Conservation (phyloP, 2,329 filamentous ascomycete species). For the Pseudogymnoascus sp. region DNA sequence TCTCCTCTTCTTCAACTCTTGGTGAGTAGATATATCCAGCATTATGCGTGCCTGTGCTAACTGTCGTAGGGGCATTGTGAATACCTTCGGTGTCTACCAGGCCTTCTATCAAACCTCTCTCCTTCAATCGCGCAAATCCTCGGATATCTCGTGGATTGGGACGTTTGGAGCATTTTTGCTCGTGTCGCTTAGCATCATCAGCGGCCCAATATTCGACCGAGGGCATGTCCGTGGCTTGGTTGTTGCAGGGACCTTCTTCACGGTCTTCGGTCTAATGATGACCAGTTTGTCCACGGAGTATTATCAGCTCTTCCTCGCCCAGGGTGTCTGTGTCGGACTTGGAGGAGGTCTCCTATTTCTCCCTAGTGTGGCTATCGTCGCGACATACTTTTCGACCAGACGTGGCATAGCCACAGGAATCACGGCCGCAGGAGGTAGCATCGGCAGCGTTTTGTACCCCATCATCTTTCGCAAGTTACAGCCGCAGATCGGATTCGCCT, state of each 20-base stretch:
- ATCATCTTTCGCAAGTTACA: conserved; percentile 55
- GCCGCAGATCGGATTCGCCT: conserved; percentile 45
- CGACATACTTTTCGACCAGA: conserved; percentile 45
- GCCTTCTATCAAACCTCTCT: conserved; percentile 49
- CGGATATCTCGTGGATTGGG: conserved; percentile 55
- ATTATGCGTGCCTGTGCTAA: neutral
- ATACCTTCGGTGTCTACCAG: conserved; percentile 51
- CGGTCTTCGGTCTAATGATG: conserved; percentile 61
- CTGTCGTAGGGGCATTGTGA: conserved; percentile 45
- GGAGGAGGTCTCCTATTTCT: conserved; percentile 43
- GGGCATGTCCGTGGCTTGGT: conserved; percentile 54
- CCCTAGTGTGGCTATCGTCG: conserved; percentile 35
- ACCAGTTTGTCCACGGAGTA: conserved; percentile 45
- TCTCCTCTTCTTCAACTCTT: conserved; percentile 36
- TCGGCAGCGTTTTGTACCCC: conserved; percentile 53
- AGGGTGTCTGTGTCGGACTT: conserved; percentile 41
- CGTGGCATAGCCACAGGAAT: conserved; percentile 44
- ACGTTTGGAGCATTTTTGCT: conserved; percentile 53
- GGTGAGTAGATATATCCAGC: neutral
- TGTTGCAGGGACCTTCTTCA: conserved; percentile 45
- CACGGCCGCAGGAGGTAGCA: conserved; percentile 42
- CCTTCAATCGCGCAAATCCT: conserved; percentile 44
- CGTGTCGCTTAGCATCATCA: conserved; percentile 47
- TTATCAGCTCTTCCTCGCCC: conserved; percentile 46
- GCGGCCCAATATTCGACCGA: conserved; percentile 58